Evolutionary conservation across 2,329 filamentous ascomycete species (phyloP).

Genomic region (Aspergillus intermedius): DNA sequence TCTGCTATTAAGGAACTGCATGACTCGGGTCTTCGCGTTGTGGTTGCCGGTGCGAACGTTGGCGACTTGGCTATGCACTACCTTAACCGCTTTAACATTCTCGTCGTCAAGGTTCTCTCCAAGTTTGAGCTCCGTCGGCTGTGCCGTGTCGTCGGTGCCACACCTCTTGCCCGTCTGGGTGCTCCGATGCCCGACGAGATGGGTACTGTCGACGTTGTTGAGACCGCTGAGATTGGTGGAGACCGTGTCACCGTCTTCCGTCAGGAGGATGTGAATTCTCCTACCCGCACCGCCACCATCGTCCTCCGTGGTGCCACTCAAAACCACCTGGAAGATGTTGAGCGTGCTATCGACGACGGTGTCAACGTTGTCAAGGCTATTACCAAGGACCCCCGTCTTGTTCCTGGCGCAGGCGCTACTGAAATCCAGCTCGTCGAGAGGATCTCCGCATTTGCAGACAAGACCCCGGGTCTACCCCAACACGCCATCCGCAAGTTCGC

Average conservation of each 20-base stretch:
- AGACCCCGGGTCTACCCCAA: constrained; percentile 85
- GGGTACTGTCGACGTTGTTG: constrained; percentile 88
- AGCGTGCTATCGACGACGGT: constrained; percentile 94
- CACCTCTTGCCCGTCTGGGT: constrained; percentile 88
- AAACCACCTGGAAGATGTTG: constrained; percentile 95
- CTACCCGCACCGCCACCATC: constrained; percentile 86
- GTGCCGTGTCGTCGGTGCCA: constrained; percentile 93
- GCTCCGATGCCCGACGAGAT: constrained; percentile 99
- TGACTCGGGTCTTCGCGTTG: constrained; percentile 85
- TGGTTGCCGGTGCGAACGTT: constrained; percentile 86
- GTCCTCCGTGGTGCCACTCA: constrained; percentile 93
- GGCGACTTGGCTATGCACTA: constrained; percentile 96
- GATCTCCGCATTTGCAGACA: constrained; percentile 83
- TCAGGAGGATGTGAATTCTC: constrained; percentile 72
- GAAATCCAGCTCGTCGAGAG: constrained; percentile 91
- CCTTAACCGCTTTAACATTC: constrained; percentile 92
- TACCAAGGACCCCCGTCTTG: constrained; percentile 82
- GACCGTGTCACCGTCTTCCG: constrained; percentile 98
- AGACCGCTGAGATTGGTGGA: constrained; percentile 95
- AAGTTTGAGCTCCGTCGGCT: constrained; percentile 95
- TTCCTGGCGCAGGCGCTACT: constrained; percentile 88
- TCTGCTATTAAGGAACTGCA: constrained; percentile 88
- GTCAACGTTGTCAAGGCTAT: constrained; percentile 99
- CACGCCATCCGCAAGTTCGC: constrained; percentile 97
- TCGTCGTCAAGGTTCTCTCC: constrained; percentile 93